Conservation (phyloP, 371 early-diverging fungal species). For the Mucor racemosus region DNA sequence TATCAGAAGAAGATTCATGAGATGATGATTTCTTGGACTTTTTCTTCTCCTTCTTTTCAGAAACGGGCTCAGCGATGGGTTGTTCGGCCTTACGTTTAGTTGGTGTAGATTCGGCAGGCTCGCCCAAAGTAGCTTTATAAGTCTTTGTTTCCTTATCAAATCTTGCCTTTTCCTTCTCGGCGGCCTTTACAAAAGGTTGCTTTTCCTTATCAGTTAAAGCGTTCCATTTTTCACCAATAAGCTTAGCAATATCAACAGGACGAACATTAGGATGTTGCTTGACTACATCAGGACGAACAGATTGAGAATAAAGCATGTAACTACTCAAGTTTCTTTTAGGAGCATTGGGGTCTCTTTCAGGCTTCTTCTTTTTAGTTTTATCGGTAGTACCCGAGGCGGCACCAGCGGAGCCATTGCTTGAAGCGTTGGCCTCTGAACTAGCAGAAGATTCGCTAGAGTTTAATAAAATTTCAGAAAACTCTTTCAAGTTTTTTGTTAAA, state of each 20-base stretch:
- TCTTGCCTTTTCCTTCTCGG: slow-evolving; percentile 26
- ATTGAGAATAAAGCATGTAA: slow-evolving; percentile 81
- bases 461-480: slow-evolving; percentile 15
- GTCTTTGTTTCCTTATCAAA: slow-evolving; percentile 19
- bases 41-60: slow-evolving; percentile 8
- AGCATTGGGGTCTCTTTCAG: slow-evolving; percentile 68
- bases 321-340: slow-evolving; percentile 84
- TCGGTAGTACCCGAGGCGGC: background rate
- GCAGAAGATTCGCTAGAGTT: background rate
- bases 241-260: slow-evolving; percentile 64
- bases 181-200: slow-evolving; percentile 29
- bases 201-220: slow-evolving; percentile 63
- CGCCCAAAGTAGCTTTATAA: slow-evolving; percentile 17
- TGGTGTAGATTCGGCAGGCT: background rate
- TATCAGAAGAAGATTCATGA: background rate
- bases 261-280: slow-evolving; percentile 66
- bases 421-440: background rate
- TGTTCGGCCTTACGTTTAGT: slow-evolving; percentile 15
- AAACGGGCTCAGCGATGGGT: background rate
- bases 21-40: background rate
- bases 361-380: slow-evolving; percentile 26
- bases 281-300: slow-evolving; percentile 67
- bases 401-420: background rate
- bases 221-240: slow-evolving; percentile 83
- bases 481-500: slow-evolving; percentile 9